A percentile compares a stretch with the other conserved stretches of the same genome.
Conservation (phyloP, 1,284 basidiomycete genomes). For the Garcileccinum viscosum region DNA sequence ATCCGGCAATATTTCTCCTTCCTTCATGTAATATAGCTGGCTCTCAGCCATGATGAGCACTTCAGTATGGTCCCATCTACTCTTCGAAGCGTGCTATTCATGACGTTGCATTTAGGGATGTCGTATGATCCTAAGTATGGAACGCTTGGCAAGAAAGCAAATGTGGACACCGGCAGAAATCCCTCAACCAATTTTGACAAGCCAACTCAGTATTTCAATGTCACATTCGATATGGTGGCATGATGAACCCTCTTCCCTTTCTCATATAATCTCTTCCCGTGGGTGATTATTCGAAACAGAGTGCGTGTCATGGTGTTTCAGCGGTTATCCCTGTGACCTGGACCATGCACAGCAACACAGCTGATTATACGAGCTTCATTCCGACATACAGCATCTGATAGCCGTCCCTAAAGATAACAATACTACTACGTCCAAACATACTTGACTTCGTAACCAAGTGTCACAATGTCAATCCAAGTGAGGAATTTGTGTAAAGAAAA, state of each 20-base stretch:
- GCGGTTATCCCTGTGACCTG: neutral
- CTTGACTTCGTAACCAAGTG: slow-evolving; percentile 15
- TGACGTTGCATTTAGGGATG: slow-evolving; percentile 21
- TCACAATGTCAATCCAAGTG: slow-evolving; percentile 23
- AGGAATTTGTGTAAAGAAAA: slow-evolving; percentile 20
- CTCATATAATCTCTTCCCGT: neutral
- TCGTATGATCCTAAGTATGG: slow-evolving; percentile 28
- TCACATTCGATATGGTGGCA: neutral
- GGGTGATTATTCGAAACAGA: neutral
- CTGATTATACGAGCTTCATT: neutral
- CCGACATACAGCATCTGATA: neutral
- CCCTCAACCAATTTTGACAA: slow-evolving; percentile 16
- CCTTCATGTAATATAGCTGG: slow-evolving; percentile 20
- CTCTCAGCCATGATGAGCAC: slow-evolving; percentile 14
- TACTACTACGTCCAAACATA: slow-evolving; percentile 29
- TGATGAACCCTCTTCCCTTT: neutral
- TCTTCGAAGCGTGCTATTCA: neutral
- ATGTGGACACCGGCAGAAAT: neutral
- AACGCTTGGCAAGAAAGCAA: slow-evolving; percentile 21
- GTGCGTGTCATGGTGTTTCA: neutral
- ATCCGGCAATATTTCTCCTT: neutral
- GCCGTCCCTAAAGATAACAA: too few species aligned
- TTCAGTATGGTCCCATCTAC: slow-evolving; percentile 14
- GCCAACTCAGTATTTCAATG: neutral
- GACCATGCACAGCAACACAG: neutral